These are phyloP conservation scores for Coemansia guatemalensis DNA, from an alignment of 192 early-diverging fungal genomes.

Conservation along the genomic window DNA sequence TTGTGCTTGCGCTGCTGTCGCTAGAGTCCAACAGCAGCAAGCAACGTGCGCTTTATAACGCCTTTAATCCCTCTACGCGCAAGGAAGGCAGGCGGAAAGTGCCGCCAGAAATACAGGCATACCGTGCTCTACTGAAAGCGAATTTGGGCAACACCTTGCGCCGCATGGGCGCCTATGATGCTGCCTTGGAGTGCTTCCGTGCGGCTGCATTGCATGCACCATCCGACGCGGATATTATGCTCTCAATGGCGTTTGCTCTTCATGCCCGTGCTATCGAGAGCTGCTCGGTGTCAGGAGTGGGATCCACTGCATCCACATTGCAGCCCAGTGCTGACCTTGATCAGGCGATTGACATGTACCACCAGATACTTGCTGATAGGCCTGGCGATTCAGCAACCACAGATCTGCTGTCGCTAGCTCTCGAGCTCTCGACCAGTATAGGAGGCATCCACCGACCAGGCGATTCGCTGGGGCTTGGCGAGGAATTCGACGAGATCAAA, in stretches of 20 bases:
- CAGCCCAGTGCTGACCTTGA: conserved; percentile 18
- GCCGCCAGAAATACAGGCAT: conserved; percentile 30
- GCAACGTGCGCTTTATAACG: conserved; percentile 25
- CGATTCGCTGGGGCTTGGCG: conserved; percentile 7
- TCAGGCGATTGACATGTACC: conserved; percentile 44
- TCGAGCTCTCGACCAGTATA: conserved; percentile 36
- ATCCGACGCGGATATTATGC: conserved; percentile 25
- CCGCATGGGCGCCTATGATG: conserved; percentile 14
- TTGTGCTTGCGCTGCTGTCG: conserved; percentile 17
- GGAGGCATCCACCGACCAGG: conserved; percentile 2
- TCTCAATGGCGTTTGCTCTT: conserved; percentile 33
- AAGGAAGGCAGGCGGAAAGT: neutral
- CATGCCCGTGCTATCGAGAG: conserved; percentile 26
- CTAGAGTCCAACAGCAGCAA: conserved; percentile 11
- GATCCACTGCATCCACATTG: neutral
- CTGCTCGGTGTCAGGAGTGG: neutral
- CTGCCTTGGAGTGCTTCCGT: conserved; percentile 27
- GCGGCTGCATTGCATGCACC: conserved; percentile 24
- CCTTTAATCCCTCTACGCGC: conserved; percentile 8
- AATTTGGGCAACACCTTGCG: conserved; percentile 47
- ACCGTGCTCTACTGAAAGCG: conserved; percentile 24
- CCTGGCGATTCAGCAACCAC: conserved; percentile 44
- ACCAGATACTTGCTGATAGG: conserved; percentile 29
- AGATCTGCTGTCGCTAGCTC: conserved; percentile 39
- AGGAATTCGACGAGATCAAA: neutral